Evolutionary conservation across 306 rosid genomes (phyloP).

Genomic region (Trifolium subterraneum): DNA sequence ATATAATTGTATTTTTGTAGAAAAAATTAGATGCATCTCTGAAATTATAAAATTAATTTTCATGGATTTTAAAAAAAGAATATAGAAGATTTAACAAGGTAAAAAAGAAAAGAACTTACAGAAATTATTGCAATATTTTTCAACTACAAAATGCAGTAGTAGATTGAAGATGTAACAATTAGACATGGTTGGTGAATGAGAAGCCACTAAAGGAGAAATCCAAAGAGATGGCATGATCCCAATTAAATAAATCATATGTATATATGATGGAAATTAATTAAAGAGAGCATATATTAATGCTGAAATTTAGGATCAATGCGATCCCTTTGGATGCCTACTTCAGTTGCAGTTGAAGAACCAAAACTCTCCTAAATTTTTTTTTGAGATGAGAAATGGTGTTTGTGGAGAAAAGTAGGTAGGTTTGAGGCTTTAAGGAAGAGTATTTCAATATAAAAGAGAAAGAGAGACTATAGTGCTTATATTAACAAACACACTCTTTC

Average conservation of each 20-base stretch:
- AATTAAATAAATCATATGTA: slow-evolving; percentile 14
- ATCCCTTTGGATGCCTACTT: slow-evolving; percentile 58
- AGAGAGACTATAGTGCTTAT: slow-evolving; percentile 29
- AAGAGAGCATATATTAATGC: neutral
- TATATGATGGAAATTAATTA: neutral
- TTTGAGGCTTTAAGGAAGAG: slow-evolving; percentile 21
- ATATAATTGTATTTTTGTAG: neutral
- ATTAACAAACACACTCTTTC: neutral
- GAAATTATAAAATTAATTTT: neutral
- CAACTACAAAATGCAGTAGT: slow-evolving; percentile 24
- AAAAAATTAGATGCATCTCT: neutral
- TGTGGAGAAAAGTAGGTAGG: slow-evolving; percentile 36
- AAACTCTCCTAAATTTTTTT: slow-evolving; percentile 17
- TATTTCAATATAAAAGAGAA: slow-evolving; percentile 2
- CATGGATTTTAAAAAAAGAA: neutral
- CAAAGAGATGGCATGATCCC: slow-evolving; percentile 54
- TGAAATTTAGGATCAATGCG: slow-evolving; percentile 50
- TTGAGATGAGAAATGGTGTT: neutral
- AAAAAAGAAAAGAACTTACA: slow-evolving; percentile 28
- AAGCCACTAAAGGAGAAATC: slow-evolving; percentile 51
- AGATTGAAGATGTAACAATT: neutral
- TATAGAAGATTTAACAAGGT: neutral
- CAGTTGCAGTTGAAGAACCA: slow-evolving; percentile 44
- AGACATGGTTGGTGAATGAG: neutral
- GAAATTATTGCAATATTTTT: slow-evolving; percentile 1